Conservation (phyloP, 192 early-diverging fungal genomes). For the Coemansia sp. region DNA sequence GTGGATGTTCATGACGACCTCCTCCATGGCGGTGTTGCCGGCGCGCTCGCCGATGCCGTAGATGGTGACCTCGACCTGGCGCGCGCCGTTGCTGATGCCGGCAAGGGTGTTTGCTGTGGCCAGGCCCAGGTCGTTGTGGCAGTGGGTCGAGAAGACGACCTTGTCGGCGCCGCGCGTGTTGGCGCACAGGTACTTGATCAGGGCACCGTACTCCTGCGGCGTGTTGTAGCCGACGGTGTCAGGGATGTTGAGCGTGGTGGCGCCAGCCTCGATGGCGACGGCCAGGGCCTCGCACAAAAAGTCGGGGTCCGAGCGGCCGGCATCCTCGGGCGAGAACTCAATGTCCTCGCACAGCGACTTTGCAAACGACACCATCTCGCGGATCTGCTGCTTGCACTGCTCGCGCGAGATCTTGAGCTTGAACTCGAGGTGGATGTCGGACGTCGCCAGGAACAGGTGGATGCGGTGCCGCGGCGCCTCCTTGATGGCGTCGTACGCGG, state of each 20-base stretch:
- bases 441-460: conserved; percentile 94
- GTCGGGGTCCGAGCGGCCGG: conserved; percentile 82
- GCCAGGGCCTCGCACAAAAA: conserved; percentile 83
- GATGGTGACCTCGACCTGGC: conserved; percentile 96
- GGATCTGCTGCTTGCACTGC: conserved; percentile 79
- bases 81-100: conserved; percentile 84
- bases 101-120: conserved; percentile 95
- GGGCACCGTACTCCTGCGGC: conserved; percentile 82
- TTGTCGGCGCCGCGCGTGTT: conserved; percentile 69
- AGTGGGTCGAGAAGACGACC: conserved; percentile 91
- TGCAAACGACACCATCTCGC: conserved; percentile 74
- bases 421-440: conserved; percentile 91
- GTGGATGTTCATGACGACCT: conserved; percentile 92
- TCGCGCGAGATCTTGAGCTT: conserved; percentile 89
- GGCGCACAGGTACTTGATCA: conserved; percentile 77
- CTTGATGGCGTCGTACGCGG: conserved; percentile 83
- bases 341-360: conserved; percentile 79
- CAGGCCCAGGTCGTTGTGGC: conserved; percentile 95
- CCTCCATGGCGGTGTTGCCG: conserved; percentile 94
- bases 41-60: conserved; percentile 99
- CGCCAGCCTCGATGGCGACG: conserved; percentile 84
- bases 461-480: conserved; percentile 85
- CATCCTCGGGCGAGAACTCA: conserved; percentile 96
- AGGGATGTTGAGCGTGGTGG: conserved; percentile 95
- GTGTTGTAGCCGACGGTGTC: conserved; percentile 97